Evolutionary conservation across 2,329 filamentous ascomycete genomes (phyloP).

Genomic region (Falciphora oryzae): DNA sequence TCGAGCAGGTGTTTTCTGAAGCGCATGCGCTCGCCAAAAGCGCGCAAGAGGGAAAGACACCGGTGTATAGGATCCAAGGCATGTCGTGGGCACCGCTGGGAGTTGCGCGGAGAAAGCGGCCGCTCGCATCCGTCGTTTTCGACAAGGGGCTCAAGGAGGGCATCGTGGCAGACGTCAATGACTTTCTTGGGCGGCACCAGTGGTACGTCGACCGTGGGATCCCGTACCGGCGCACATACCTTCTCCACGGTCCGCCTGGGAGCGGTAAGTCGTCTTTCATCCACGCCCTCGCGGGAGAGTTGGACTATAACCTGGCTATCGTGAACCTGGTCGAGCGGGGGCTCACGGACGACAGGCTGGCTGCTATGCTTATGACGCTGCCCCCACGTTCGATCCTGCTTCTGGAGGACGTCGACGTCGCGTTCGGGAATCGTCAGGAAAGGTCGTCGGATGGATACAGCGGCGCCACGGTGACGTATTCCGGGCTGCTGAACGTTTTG

Average conservation of each 20-base stretch:
- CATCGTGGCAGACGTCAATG: constrained; percentile 73
- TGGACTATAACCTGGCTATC: constrained; percentile 90
- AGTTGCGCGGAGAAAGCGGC: constrained; percentile 77
- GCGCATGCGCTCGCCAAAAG: constrained; percentile 74
- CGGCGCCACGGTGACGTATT: constrained; percentile 89
- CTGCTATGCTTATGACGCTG: constrained; percentile 78
- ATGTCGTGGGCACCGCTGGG: constrained; percentile 84
- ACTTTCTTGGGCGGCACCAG: constrained; percentile 70
- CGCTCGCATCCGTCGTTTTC: constrained; percentile 80
- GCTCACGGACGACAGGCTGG: constrained; percentile 82
- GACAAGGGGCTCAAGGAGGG: constrained; percentile 77
- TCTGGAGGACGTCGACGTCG: constrained; percentile 87
- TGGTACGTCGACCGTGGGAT: constrained; percentile 97
- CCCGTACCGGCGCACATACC: constrained; percentile 82
- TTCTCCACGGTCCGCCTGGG: constrained; percentile 83
- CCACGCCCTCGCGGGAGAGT: constrained; percentile 84
- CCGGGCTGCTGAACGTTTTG: constrained; percentile 75
- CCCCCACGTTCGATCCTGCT: constrained; percentile 77
- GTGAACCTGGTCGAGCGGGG: constrained; percentile 86
- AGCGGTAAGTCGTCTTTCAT: constrained; percentile 96
- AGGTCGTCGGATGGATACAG: constrained; percentile 76
- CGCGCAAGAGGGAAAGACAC: constrained; percentile 84
- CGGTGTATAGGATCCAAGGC: constrained; percentile 80
- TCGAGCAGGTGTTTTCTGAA: constrained; percentile 84
- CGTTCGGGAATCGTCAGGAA: constrained; percentile 75